Evolutionary conservation across 164 flowering plant genomes (phyloP), one percentile per base, ranked within the genome.

Genomic region (Liquidambar formosana): DNA sequence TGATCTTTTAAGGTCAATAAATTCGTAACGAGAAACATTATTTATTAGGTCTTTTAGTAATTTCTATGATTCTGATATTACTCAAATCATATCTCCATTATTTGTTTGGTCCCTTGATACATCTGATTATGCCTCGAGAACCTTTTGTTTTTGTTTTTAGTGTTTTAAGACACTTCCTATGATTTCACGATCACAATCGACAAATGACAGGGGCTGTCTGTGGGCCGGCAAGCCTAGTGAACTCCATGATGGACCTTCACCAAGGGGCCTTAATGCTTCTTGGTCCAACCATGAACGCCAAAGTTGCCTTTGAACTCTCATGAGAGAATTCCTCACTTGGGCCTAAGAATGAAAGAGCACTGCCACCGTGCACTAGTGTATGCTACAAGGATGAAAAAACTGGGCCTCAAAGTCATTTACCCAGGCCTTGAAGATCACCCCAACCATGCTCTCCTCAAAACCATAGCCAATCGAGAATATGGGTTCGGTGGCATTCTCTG

Each of bases 361-460:
- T 82, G 94, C 80, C 65, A 63, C 41, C 69, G 99, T 25, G 96
- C 99, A 1, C 19, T 85, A 60, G 80, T n/a, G 1, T 95, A 59
- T 48, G 97, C 99, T 15, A 80, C 77, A 2, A 79, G 90, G 60
- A 88, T 95, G 93, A 88, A 85, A 74, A 82, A 82, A 38, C 70
- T 93, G n/a, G 99, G 99, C 45, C 81, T 92, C n/a, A 87, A 86
- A 63, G 99, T 94, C 61, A 84, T 87, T 8, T 89, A 92, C 75
- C 97, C 99, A 0, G 99, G 99, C n/a, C 88, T 92, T 0, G 88
- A 89, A 47, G 94, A 87, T 16, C 97, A 94, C 74, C 97, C 99
- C 0, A 77, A 88, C 14, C 97, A 94, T 73, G 26, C 56, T 0
- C 78, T 89, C 0, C 53, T 89, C 43, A 84, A 84, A 73, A 79